Percentiles rank a stretch among this genome's conserved stretches.
Conservation (phyloP, 805 yeast species). For the Candida michaelii region DNA sequence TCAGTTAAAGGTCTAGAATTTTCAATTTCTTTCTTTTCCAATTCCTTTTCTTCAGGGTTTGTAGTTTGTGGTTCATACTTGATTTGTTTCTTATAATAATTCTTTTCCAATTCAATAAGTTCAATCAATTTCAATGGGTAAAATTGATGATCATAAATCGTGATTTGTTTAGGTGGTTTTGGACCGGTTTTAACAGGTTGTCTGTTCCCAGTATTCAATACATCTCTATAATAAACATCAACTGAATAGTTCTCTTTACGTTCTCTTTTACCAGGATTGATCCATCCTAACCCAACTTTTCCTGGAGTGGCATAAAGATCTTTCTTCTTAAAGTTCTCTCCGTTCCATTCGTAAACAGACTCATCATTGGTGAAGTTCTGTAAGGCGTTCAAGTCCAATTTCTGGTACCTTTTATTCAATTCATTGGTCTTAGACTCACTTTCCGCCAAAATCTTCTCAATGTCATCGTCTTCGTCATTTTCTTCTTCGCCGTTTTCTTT, state of each 20-base stretch:
- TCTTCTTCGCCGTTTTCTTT: conserved; percentile 25
- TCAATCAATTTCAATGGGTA: conserved; percentile 75
- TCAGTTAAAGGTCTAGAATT: conserved; percentile 80
- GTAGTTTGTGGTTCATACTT: conserved; percentile 46
- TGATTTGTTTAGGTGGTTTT: conserved; percentile 80
- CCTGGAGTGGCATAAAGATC: conserved; percentile 49
- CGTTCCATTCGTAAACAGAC: conserved; percentile 84
- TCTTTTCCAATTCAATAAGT: conserved; percentile 77
- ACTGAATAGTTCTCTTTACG: conserved; percentile 83
- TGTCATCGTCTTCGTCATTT: conserved; percentile 52
- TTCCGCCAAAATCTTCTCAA: conserved; percentile 57
- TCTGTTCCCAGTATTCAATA: conserved; percentile 65
- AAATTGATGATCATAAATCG: conserved; percentile 88
- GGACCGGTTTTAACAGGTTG: conserved; percentile 54
- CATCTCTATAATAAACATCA: conserved; percentile 83
- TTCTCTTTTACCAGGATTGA: conserved; percentile 83
- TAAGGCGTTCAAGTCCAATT: conserved; percentile 71
- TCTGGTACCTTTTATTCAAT: conserved; percentile 60
- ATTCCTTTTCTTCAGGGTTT: conserved; percentile 42
- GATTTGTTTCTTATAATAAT: conserved; percentile 67
- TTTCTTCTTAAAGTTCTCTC: conserved; percentile 74
- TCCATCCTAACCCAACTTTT: conserved; percentile 62
- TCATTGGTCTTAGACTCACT: conserved; percentile 66
- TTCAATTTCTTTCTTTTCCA: conserved; percentile 72
- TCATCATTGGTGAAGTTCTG: conserved; percentile 71